A percentile compares a stretch with the other conserved stretches of the same genome.
Evolutionary conservation across 352 stramenopile genomes (phyloP).

Genomic region (Globisporangium recalcitrans): DNA sequence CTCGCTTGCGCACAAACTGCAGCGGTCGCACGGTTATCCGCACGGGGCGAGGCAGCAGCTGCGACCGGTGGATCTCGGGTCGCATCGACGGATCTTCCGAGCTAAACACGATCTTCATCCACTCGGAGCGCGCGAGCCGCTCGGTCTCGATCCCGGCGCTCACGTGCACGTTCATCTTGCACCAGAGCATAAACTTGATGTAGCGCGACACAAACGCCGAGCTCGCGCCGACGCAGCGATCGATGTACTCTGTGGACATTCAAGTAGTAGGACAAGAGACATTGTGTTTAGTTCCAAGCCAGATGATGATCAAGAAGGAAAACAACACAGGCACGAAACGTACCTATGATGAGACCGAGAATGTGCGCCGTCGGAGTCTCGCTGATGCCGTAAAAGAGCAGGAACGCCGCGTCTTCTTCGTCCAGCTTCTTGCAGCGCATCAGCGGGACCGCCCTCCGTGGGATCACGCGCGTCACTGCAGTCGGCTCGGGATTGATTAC

Average conservation of each 20-base stretch:
- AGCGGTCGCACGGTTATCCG: conserved; percentile 55
- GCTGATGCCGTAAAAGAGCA: conserved; percentile 61
- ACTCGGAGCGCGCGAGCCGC: conserved; percentile 49
- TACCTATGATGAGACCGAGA: conserved; percentile 56
- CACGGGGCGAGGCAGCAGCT: conserved; percentile 49
- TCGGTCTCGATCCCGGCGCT: conserved; percentile 31
- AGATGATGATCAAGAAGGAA: background rate
- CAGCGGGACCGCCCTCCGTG: conserved; percentile 10
- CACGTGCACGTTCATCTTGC: conserved; percentile 41
- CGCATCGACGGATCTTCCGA: conserved; percentile 24
- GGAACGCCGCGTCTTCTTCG: conserved; percentile 60
- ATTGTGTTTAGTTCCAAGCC: background rate
- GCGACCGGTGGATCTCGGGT: conserved; percentile 22
- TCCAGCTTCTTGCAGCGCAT: conserved; percentile 30
- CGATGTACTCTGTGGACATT: conserved; percentile 43
- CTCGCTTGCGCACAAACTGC: conserved; percentile 30
- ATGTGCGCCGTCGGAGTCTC: conserved; percentile 41
- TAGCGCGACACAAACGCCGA: conserved; percentile 26
- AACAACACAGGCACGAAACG: conserved; percentile 5
- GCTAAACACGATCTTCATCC: conserved; percentile 80
- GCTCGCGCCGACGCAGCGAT: conserved; percentile 27
- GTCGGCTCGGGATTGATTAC: conserved; percentile 3
- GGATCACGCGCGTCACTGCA: background rate
- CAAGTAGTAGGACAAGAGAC: no score
- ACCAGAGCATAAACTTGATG: conserved; percentile 50